These are phyloP conservation scores for Trichothecium sympodiale DNA, from an alignment of 2,329 filamentous ascomycete genomes.

Conservation along the genomic window DNA sequence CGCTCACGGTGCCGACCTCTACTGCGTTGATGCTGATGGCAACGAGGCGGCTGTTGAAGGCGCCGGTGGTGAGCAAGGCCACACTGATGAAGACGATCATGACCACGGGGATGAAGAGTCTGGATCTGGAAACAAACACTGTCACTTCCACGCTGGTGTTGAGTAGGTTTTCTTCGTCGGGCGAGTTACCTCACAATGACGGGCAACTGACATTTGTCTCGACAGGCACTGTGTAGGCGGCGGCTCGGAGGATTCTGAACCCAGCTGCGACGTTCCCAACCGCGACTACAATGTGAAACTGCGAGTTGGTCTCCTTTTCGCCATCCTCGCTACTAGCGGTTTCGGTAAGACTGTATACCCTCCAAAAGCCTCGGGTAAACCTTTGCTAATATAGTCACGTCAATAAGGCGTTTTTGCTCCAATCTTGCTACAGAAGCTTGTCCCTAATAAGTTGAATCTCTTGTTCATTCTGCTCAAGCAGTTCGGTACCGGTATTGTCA, in stretches of 20 bases:
- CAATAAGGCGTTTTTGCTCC: constrained; percentile 48
- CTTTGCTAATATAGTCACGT: not conserved
- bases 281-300: constrained; percentile 57
- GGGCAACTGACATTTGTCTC: constrained; percentile 7
- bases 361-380: not conserved
- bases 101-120: constrained; percentile 11
- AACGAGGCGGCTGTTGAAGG: constrained; percentile 45
- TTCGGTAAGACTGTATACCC: constrained; percentile 33
- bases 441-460: constrained; percentile 35
- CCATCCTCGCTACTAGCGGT: constrained; percentile 55
- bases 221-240: constrained; percentile 45
- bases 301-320: constrained; percentile 62
- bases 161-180: constrained; percentile 38
- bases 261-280: constrained; percentile 32
- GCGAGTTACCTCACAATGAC: not conserved
- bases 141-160: constrained; percentile 66
- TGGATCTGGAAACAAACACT: constrained; percentile 31
- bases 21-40: constrained; percentile 48
- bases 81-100: constrained; percentile 10
- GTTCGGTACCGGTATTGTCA: constrained; percentile 63
- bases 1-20: constrained; percentile 46
- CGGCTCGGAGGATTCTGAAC: constrained; percentile 30
- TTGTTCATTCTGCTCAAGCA: constrained; percentile 58
- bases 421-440: constrained; percentile 48
- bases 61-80: constrained; percentile 10